A percentile compares a stretch with the other conserved stretches of the same genome.
phyloP scores from a whole-genome alignment of 2,329 filamentous ascomycete species.

The Fusarium falciforme region DNA sequence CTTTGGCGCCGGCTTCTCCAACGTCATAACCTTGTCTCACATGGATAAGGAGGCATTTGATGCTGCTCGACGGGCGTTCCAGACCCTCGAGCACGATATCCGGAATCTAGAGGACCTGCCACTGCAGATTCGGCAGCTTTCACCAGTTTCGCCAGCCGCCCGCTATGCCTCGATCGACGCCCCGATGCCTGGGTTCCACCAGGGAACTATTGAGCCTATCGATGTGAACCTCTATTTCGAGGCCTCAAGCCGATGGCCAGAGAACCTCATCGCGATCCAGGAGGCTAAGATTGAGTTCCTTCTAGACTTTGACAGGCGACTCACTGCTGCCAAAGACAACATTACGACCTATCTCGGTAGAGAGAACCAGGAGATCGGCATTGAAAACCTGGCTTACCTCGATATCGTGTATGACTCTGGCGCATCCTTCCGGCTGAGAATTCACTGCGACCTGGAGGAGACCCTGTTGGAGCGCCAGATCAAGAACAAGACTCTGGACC shows the following conservation, averaged over 20 bases:
- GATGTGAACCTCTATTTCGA: conserved; percentile 92
- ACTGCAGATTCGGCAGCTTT: conserved; percentile 84
- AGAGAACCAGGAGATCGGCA: conserved; percentile 76
- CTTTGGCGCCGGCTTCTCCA: conserved; percentile 63
- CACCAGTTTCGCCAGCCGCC: conserved; percentile 76
- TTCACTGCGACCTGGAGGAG: conserved; percentile 90
- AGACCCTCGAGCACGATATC: conserved; percentile 79
- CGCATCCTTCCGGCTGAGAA: conserved; percentile 83
- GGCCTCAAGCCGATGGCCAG: conserved; percentile 92
- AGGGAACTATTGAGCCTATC: conserved; percentile 66
- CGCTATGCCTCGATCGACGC: conserved; percentile 75
- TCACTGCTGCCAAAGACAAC: conserved; percentile 70
- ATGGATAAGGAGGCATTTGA: conserved; percentile 72
- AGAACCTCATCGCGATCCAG: conserved; percentile 90
- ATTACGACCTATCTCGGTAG: conserved; percentile 80
- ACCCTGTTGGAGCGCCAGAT: conserved; percentile 81
- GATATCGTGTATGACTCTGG: conserved; percentile 81
- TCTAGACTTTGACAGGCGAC: conserved; percentile 77
- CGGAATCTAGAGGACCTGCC: conserved; percentile 85
- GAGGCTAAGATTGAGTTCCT: conserved; percentile 93
- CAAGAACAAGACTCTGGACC: conserved; percentile 77
- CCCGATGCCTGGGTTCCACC: conserved; percentile 56
- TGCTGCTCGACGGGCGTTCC: conserved; percentile 75
- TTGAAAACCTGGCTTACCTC: conserved; percentile 83
- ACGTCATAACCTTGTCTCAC: conserved; percentile 58